Percentiles rank a stretch among this genome's conserved stretches.
phyloP scores from a whole-genome alignment of 805 yeast species.

The Starmerella stigmatis region DNA sequence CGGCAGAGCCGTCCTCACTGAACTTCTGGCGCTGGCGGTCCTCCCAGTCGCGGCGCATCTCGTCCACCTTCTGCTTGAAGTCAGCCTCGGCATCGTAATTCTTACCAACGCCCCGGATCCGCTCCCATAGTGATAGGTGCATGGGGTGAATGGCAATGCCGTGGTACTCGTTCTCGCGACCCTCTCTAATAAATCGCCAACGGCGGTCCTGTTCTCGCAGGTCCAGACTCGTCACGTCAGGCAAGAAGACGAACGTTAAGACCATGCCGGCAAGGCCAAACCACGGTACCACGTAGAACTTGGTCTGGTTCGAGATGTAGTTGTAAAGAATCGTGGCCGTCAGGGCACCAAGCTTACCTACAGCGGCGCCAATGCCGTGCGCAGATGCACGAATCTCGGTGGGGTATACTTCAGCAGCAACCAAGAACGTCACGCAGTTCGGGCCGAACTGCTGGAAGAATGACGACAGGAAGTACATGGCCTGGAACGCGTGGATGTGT shows the following conservation, averaged over 20 bases:
- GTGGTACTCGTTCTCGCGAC: constrained; percentile 33
- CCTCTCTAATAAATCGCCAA: constrained; percentile 30
- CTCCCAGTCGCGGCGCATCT: constrained; percentile 32
- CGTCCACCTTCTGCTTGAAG: constrained; percentile 33
- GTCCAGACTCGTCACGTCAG: constrained; percentile 34
- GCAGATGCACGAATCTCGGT: constrained; percentile 57
- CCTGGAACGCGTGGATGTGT: constrained; percentile 36
- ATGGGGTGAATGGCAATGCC: constrained; percentile 33
- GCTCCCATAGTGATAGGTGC: constrained; percentile 33
- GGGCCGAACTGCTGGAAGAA: constrained; percentile 63
- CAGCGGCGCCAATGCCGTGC: constrained; percentile 56
- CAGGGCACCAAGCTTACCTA: constrained; percentile 56
- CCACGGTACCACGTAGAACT: constrained; percentile 34
- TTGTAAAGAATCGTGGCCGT: constrained; percentile 39
- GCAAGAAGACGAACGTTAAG: constrained; percentile 29
- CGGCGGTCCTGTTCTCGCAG: constrained; percentile 33
- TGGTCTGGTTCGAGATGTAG: constrained; percentile 30
- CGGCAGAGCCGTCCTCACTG: constrained; percentile 18
- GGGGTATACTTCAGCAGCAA: constrained; percentile 59
- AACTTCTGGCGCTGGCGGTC: constrained; percentile 28
- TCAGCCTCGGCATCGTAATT: constrained; percentile 33
- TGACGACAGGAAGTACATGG: constrained; percentile 48
- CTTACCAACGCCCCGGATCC: constrained; percentile 29
- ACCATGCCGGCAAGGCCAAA: constrained; percentile 34
- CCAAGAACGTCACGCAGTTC: constrained; percentile 51